Evolutionary conservation across 2,329 filamentous ascomycete species (phyloP).

Genomic region (Xylaria sp.): DNA sequence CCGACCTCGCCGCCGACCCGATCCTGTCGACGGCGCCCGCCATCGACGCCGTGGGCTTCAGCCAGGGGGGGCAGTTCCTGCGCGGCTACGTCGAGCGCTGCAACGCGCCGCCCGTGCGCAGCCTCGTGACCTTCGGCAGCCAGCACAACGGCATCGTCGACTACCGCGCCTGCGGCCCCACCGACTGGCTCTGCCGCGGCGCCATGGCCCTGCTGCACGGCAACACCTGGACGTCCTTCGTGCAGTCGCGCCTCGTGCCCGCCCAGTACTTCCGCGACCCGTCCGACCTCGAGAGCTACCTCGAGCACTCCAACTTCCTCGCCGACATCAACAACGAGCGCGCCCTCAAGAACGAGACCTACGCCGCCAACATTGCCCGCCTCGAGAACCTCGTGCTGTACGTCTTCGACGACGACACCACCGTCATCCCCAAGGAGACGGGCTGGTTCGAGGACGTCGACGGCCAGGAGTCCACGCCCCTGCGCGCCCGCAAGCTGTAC

Average conservation of each 20-base stretch:
- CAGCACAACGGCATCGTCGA: conserved; percentile 92
- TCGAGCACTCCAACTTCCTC: conserved; percentile 85
- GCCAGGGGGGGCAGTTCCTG: conserved; percentile 96
- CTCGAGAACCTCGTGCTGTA: conserved; percentile 88
- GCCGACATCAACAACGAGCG: conserved; percentile 98
- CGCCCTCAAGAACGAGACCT: conserved; percentile 74
- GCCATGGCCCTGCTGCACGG: conserved; percentile 81
- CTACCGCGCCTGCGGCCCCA: conserved; percentile 77
- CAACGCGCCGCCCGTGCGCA: conserved; percentile 78
- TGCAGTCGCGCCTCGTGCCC: conserved; percentile 84
- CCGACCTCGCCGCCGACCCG: conserved; percentile 77
- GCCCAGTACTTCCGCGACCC: conserved; percentile 93
- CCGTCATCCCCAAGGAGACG: conserved; percentile 89
- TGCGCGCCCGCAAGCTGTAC: conserved; percentile 80
- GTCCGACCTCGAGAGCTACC: conserved; percentile 74
- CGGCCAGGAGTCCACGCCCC: conserved; percentile 70
- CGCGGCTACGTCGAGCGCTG: conserved; percentile 90
- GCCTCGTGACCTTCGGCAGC: conserved; percentile 86
- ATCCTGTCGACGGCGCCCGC: conserved; percentile 84
- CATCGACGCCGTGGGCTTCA: conserved; percentile 93
- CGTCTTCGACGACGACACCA: conserved; percentile 86
- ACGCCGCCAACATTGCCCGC: conserved; percentile 74
- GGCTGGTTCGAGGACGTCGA: conserved; percentile 93
- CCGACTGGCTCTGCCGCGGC: conserved; percentile 83
- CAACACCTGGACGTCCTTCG: conserved; percentile 82